Evolutionary conservation across 495 filamentous ascomycete genomes (phyloP), one percentile per base, ranked within the genome.

Genomic region (Penicillium pancosmium): DNA sequence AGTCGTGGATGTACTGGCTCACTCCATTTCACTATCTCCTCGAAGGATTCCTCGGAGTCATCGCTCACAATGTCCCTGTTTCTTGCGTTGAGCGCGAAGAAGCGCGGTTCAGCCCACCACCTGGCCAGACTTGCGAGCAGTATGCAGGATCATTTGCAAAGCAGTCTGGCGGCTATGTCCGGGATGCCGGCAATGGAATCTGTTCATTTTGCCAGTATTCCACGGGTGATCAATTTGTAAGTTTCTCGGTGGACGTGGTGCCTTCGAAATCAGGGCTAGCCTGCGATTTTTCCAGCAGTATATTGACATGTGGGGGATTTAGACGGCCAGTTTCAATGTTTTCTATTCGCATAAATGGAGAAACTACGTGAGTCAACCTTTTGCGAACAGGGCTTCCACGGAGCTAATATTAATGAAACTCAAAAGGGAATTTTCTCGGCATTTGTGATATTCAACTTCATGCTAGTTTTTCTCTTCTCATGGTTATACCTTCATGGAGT

Each of bases 1-100:
- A 74, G 33, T 75, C 75, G n/a, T 90, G 87, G 84, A 84, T 91
- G 77, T 91, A 91, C 67, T 84, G 79, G 68, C 77, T 86, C 43
- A 83, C 81, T 1, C 86, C 86, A 0, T 88, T 88, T 68, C 78
- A 81, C 36, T 88, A 87, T 60, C 73, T 88, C n/a, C 57, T 89
- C 2, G 80, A 83, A 50, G 82, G 76, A 0, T 74, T 88, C 31
- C 56, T 89, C 6, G 78, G 74, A 4, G 78, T 82, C 15, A 75
- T 82, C 1, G 75, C 79, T 2, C 86, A 88, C 53, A 72, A 79
- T 12, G 68, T 84, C 0, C 78, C 80, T 0, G 74, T 91, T n/a
- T 41, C 54, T 4, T 91, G 88, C 56, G 64, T 79, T 11, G 58
- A 72, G 27, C 65, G 74, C 4, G 88, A 90, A 66, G 81, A 88